Evolutionary conservation across 148 eudicot genomes (phyloP).

Genomic region (Heliosperma pusillum): DNA sequence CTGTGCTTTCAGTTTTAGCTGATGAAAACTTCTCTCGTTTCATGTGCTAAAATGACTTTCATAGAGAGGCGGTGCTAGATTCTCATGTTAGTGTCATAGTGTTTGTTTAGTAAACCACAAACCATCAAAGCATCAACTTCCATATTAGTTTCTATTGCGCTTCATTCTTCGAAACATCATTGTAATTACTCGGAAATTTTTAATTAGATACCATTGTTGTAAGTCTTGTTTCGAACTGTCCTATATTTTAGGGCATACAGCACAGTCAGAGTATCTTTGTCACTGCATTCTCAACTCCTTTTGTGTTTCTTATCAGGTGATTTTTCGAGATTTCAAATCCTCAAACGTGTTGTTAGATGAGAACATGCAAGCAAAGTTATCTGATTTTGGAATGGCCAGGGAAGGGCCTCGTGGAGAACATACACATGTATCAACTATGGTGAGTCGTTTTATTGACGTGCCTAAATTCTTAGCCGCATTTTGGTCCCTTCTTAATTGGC

Average conservation of each 20-base stretch:
- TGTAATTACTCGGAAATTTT: no score
- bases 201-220: no score
- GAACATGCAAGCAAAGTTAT: conserved; percentile 68
- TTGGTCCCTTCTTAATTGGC: not conserved
- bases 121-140: not conserved
- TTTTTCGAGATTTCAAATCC: conserved; percentile 76
- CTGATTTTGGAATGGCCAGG: conserved; percentile 80
- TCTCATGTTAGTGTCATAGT: not conserved
- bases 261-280: not conserved
- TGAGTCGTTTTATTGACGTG: conserved; percentile 31
- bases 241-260: conserved; percentile 68
- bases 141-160: not conserved
- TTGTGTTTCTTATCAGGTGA: conserved; percentile 42
- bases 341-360: conserved; percentile 70
- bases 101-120: not conserved
- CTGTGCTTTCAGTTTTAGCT: not conserved
- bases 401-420: conserved; percentile 71
- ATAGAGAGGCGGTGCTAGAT: not conserved
- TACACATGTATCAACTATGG: conserved; percentile 76
- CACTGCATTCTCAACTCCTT: conserved; percentile 12
- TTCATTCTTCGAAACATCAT: no score
- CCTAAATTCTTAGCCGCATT: conserved; percentile 1
- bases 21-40: not conserved
- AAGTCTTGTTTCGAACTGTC: not conserved
- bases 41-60: not conserved